Evolutionary conservation across 345 rosid species (phyloP), one percentile per base, ranked within the genome.

Genomic region (Theobroma cacao): DNA sequence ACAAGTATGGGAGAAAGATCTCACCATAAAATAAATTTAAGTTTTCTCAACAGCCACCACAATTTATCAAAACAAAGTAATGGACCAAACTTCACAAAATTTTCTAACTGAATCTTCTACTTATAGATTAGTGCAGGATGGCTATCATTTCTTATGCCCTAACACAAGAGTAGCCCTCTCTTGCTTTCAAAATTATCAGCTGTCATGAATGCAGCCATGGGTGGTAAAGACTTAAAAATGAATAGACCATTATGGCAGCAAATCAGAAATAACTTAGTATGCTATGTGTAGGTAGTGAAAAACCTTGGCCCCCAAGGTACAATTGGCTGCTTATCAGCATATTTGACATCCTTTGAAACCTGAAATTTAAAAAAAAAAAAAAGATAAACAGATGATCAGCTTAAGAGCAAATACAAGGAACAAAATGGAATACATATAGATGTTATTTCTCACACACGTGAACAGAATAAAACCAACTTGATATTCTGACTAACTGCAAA

Each of bases 251-350:
- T 43, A 68, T 2, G 5, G 34, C 18, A 68, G 31, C 12, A 43
- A 68, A 43, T n/a, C n/a, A n/a, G n/a, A n/a, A n/a, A n/a, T n/a
- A n/a, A n/a, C n/a, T n/a, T n/a, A n/a, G n/a, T n/a, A n/a, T n/a
- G n/a, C n/a, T n/a, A n/a, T n/a, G n/a, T n/a, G n/a, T n/a, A n/a
- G n/a, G n/a, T n/a, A n/a, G n/a, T n/a, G n/a, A n/a, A n/a, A 74
- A 71, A 97, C 99, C 99, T 97, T 20, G 98, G 99, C 55, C 98
- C 99, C 98, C 99, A 97, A 43, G 99, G 95, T 72, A 97, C 87
- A 75, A 94, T 77, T 3, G 99, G 98, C 90, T 89, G 94, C 85
- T 92, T 97, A 86, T 97, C 99, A 79, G 98, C 99, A 86, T 88
- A 97, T 82, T 90, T 97, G 82, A 94, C 87, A 81, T 97, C 99